Conservation (phyloP, 1,139 yeast genomes). For the Meyerozyma athensensis region DNA sequence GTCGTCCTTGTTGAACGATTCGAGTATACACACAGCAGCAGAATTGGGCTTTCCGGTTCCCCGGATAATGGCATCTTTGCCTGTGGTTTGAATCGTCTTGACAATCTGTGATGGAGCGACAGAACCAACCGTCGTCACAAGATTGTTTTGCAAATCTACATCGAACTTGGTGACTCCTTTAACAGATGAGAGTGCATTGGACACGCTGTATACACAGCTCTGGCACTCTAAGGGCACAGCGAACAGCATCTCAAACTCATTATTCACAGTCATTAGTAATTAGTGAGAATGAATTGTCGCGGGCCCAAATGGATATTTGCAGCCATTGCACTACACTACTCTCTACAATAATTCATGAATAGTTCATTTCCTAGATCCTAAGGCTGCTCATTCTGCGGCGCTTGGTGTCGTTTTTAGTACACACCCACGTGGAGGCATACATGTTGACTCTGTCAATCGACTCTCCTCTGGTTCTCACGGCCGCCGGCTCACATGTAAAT, state of each 20-base stretch:
- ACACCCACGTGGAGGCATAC: conserved; percentile 88
- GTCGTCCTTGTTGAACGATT: conserved; percentile 55
- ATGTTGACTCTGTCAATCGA: conserved; percentile 77
- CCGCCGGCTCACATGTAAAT: conserved; percentile 64
- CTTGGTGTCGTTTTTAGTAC: conserved; percentile 46
- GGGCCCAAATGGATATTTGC: no score
- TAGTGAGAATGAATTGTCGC: no score
- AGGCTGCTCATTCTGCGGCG: conserved; percentile 39
- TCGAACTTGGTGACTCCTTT: conserved; percentile 44
- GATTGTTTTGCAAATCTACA: conserved; percentile 50
- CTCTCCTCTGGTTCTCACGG: conserved; percentile 55
- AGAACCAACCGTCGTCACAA: conserved; percentile 61
- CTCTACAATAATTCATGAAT: no score
- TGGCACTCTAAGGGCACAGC: conserved; percentile 78
- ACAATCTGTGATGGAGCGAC: conserved; percentile 69
- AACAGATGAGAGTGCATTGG: conserved; percentile 44
- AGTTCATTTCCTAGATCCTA: conserved; percentile 19
- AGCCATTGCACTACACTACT: neutral
- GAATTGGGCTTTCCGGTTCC: conserved; percentile 87
- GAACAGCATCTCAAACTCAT: conserved; percentile 52
- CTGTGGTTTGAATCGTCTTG: conserved; percentile 60
- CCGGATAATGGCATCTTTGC: conserved; percentile 84
- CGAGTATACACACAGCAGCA: conserved; percentile 89
- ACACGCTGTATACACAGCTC: conserved; percentile 60
- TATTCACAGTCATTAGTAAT: conserved; percentile 2